Percentiles rank a stretch among this genome's conserved stretches.
Evolutionary conservation across 2,329 filamentous ascomycete genomes (phyloP).

Genomic region (Colletotrichum limetticola): DNA sequence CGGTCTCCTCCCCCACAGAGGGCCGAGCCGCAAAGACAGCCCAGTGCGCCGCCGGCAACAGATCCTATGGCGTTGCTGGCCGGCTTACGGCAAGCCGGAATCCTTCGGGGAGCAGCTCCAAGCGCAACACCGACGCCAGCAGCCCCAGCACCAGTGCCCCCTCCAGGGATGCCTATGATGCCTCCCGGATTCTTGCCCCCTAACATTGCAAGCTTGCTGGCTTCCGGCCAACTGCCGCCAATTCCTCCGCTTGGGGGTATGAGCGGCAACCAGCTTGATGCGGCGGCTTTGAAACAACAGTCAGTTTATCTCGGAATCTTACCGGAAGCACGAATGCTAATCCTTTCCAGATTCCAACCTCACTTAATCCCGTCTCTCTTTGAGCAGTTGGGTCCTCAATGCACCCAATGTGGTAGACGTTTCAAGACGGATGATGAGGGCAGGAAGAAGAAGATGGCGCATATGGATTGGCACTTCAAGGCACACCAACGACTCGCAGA

Average conservation of each 20-base stretch:
- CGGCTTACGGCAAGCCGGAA: constrained; percentile 74
- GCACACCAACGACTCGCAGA: constrained; percentile 91
- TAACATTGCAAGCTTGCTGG: constrained; percentile 49
- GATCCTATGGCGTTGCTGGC: constrained; percentile 72
- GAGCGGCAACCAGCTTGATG: constrained; percentile 69
- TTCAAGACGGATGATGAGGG: constrained; percentile 84
- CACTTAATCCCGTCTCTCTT: constrained; percentile 81
- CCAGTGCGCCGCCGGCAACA: constrained; percentile 47
- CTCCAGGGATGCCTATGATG: constrained; percentile 41
- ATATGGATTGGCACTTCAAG: constrained; percentile 98
- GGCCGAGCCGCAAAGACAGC: constrained; percentile 52
- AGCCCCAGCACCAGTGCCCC: constrained; percentile 41
- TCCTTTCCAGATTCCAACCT: constrained; percentile 70
- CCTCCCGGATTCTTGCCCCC: constrained; percentile 45
- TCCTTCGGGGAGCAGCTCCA: constrained; percentile 61
- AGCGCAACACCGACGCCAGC: constrained; percentile 47
- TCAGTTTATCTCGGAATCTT: constrained; percentile 53
- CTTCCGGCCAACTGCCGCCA: constrained; percentile 39
- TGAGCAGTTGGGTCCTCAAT: constrained; percentile 85
- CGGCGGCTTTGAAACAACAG: constrained; percentile 76
- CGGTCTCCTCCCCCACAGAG: constrained; percentile 61
- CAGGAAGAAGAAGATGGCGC: constrained; percentile 85
- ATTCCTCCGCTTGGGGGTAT: constrained; percentile 46
- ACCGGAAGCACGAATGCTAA: constrained; percentile 26
- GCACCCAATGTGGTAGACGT: constrained; percentile 89